A percentile compares a stretch with the other conserved stretches of the same genome.
phyloP scores from a whole-genome alignment of 1,284 basidiomycete species.

The Peniophora sp. region DNA sequence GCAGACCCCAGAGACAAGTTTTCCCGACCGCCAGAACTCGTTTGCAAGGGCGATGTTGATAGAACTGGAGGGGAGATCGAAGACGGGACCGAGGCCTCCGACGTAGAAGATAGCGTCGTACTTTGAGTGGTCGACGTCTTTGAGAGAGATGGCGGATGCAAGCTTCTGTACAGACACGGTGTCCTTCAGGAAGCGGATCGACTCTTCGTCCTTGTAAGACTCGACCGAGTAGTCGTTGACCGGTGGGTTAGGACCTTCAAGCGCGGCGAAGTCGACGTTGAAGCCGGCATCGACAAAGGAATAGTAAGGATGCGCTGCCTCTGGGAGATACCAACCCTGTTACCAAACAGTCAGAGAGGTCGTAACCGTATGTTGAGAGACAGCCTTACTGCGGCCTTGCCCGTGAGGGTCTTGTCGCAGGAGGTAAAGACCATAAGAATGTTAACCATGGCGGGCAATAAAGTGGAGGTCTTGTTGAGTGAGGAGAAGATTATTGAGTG shows the following conservation, averaged over 20 bases:
- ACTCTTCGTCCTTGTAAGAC: slow-evolving; percentile 44
- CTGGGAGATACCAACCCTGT: slow-evolving; percentile 56
- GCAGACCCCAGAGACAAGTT: slow-evolving; percentile 52
- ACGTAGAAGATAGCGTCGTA: slow-evolving; percentile 69
- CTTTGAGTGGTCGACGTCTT: slow-evolving; percentile 43
- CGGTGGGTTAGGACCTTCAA: slow-evolving; percentile 57
- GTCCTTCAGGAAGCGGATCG: slow-evolving; percentile 51
- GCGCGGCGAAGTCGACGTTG: slow-evolving; percentile 55
- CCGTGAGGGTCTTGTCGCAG: slow-evolving; percentile 48
- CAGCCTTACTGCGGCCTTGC: slow-evolving; percentile 37
- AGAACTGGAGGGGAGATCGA: slow-evolving; percentile 48
- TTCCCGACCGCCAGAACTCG: slow-evolving; percentile 45
- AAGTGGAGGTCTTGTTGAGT: too few species aligned
- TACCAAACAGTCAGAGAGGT: neutral
- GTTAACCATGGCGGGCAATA: slow-evolving; percentile 15
- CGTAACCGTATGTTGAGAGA: neutral
- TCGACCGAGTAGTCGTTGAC: slow-evolving; percentile 24
- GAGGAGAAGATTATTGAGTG: too few species aligned
- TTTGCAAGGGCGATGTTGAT: slow-evolving; percentile 44
- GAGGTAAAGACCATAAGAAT: slow-evolving; percentile 68
- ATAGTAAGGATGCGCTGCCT: slow-evolving; percentile 72
- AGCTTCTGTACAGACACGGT: slow-evolving; percentile 42
- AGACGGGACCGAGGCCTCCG: slow-evolving; percentile 58
- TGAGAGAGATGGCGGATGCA: slow-evolving; percentile 46
- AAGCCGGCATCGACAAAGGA: slow-evolving; percentile 33